Percentiles rank a stretch among this genome's conserved stretches.
phyloP scores from a whole-genome alignment of 73 alveolate species.

The Durusdinium trenchii region DNA sequence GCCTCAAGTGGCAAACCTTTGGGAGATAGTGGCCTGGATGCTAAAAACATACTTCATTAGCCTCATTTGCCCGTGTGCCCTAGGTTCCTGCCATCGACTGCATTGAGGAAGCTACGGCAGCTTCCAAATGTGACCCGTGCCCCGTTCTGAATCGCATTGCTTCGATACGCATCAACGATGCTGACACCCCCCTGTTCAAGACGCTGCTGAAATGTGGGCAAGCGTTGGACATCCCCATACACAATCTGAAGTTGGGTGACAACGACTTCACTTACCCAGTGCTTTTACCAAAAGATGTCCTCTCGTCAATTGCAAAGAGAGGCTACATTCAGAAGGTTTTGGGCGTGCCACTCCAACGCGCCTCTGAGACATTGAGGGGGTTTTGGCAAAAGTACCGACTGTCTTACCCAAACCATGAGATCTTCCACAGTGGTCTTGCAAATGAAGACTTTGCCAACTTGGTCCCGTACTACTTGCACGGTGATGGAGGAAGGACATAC shows the following conservation, averaged over 20 bases:
- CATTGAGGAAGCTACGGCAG: background rate
- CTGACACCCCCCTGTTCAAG: background rate
- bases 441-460: background rate
- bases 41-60: too few species aligned
- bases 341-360: background rate
- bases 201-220: background rate
- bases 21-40: too few species aligned
- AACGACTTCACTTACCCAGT: background rate
- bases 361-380: background rate
- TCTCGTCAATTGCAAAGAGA: background rate
- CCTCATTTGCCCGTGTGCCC: too few species aligned
- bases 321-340: background rate
- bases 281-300: background rate
- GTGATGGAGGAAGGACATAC: background rate
- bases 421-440: too few species aligned
- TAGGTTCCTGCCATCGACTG: constrained; percentile 29
- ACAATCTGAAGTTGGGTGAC: background rate
- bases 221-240: background rate
- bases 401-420: background rate
- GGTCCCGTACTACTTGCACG: background rate
- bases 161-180: background rate
- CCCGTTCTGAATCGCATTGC: background rate
- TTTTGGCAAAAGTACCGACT: background rate
- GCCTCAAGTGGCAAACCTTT: too few species aligned
- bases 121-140: background rate